Evolutionary conservation across 2,329 filamentous ascomycete species (phyloP).

Genomic region (Lachnum nothofagi): DNA sequence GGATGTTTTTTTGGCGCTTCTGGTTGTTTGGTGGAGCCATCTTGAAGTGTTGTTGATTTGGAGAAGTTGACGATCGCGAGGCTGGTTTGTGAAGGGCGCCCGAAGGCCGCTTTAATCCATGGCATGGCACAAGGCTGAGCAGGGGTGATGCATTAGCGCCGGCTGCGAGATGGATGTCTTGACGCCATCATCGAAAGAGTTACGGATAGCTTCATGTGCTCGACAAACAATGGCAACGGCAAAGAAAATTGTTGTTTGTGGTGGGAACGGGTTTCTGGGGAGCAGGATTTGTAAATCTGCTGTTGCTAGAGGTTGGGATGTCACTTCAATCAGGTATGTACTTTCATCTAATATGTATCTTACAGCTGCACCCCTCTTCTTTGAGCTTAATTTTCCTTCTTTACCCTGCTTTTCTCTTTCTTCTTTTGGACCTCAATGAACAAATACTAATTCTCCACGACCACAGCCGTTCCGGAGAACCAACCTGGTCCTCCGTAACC

Average conservation of each 20-base stretch:
- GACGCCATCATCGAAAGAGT: constrained; percentile 1
- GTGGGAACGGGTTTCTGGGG: constrained; percentile 89
- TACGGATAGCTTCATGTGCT: not conserved
- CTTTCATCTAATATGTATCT: not conserved
- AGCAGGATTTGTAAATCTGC: constrained; percentile 86
- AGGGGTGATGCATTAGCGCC: too few relatives aligned
- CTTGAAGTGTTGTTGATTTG: not conserved
- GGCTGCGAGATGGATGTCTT: not conserved
- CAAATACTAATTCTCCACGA: too few relatives aligned
- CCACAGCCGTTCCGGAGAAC: constrained; percentile 78
- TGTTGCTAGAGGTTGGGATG: constrained; percentile 79
- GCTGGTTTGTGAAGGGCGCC: not conserved
- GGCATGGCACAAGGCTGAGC: not conserved
- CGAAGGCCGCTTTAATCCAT: not conserved
- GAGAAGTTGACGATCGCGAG: not conserved
- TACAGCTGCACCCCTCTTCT: not conserved
- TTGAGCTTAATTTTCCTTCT: too few relatives aligned
- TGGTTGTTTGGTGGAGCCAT: constrained; percentile 57
- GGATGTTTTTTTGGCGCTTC: constrained; percentile 60
- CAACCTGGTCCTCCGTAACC: constrained; percentile 77
- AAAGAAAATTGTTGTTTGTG: constrained; percentile 84
- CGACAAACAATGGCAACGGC: constrained; percentile 27
- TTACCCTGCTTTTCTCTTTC: too few relatives aligned
- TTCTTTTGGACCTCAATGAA: too few relatives aligned
- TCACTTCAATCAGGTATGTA: constrained; percentile 79